Percentiles rank a stretch among this genome's conserved stretches.
These are phyloP conservation scores for Malassezia yamatoensis DNA, from an alignment of 1,284 basidiomycete genomes.

Conservation along the genomic window DNA sequence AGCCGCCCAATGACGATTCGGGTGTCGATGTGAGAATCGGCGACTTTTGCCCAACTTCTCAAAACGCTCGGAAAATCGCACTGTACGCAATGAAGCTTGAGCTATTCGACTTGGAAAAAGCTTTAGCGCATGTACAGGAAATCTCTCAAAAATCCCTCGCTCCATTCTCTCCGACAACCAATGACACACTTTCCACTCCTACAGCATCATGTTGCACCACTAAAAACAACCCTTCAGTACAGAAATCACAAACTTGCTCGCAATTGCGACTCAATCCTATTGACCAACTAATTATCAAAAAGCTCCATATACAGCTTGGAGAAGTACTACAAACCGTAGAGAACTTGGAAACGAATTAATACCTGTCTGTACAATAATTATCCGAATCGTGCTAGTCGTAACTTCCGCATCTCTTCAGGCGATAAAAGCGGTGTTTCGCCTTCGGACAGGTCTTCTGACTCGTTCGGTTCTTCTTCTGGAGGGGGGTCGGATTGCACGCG, in stretches of 20 bases:
- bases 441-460: neutral
- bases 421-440: neutral
- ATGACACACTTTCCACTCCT: neutral
- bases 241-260: no score
- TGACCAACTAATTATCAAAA: conserved; percentile 41
- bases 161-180: neutral
- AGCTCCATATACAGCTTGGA: conserved; percentile 35
- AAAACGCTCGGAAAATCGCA: conserved; percentile 41
- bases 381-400: conserved; percentile 16
- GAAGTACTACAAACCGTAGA: conserved; percentile 40
- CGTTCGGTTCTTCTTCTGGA: neutral
- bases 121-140: conserved; percentile 32
- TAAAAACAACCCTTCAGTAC: neutral
- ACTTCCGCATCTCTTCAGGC: conserved; percentile 10
- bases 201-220: neutral
- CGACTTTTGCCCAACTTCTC: conserved; percentile 26
- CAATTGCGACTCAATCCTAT: conserved; percentile 30
- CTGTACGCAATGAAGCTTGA: conserved; percentile 46
- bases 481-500: no score
- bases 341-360: conserved; percentile 26
- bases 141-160: conserved; percentile 19
- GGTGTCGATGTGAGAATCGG: conserved; percentile 39
- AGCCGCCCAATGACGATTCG: neutral
- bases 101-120: conserved; percentile 34
- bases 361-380: conserved; percentile 3